Evolutionary conservation across 371 early-diverging fungal genomes (phyloP).

Genomic region (Nosema granulosis): DNA sequence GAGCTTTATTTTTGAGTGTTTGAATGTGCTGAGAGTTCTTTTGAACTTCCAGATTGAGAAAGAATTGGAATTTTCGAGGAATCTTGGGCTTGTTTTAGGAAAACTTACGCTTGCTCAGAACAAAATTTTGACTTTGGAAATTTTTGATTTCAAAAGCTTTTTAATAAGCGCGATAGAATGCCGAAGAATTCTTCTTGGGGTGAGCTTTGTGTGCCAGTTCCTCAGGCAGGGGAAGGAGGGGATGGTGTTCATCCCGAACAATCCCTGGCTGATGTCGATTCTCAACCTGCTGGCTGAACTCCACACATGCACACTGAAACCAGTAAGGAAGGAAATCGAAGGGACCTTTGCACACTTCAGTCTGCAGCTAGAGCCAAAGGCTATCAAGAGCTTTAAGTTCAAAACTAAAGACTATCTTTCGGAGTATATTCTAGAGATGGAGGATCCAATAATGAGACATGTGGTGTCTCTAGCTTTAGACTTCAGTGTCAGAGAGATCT

Average conservation of each 20-base stretch:
- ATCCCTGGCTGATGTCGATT: slow-evolving; percentile 62
- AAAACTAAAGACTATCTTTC: slow-evolving; percentile 44
- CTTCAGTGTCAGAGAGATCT: slow-evolving; percentile 56
- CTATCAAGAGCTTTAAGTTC: slow-evolving; percentile 23
- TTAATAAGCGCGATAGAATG: slow-evolving; percentile 48
- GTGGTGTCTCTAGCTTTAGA: slow-evolving; percentile 57
- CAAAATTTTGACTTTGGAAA: slow-evolving; percentile 40
- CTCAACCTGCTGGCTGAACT: slow-evolving; percentile 49
- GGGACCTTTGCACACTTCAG: slow-evolving; percentile 29
- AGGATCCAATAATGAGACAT: slow-evolving; percentile 24
- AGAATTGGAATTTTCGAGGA: slow-evolving; percentile 41
- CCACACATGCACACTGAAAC: slow-evolving; percentile 23
- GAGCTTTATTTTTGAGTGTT: slow-evolving; percentile 6
- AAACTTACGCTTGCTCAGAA: slow-evolving; percentile 46
- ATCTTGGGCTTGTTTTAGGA: slow-evolving; percentile 56
- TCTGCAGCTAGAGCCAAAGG: not conserved
- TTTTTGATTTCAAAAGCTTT: slow-evolving; percentile 59
- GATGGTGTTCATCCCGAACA: slow-evolving; percentile 55
- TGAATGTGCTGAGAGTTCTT: slow-evolving; percentile 21
- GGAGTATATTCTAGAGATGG: slow-evolving; percentile 18
- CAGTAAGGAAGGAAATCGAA: slow-evolving; percentile 42
- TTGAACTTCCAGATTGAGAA: slow-evolving; percentile 23
- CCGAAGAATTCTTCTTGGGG: slow-evolving; percentile 49
- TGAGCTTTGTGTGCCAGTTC: slow-evolving; percentile 46
- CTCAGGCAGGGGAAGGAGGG: slow-evolving; percentile 46